phyloP scores from a whole-genome alignment of 768 basidiomycete genomes.

The Phlebiopsis flavidoalba region DNA sequence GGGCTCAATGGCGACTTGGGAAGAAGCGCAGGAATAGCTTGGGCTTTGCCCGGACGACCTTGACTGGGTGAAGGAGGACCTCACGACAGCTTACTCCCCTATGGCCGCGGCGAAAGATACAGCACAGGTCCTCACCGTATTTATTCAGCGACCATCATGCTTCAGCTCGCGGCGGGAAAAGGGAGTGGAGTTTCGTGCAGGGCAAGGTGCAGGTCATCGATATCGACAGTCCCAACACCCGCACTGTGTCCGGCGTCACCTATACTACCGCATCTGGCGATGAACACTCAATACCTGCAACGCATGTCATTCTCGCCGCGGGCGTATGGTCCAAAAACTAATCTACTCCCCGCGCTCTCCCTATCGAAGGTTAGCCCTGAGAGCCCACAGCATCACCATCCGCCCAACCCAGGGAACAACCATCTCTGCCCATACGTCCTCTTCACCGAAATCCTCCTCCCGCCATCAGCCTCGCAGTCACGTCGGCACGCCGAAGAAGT shows the following conservation, averaged over 20 bases:
- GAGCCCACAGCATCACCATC: constrained; percentile 72
- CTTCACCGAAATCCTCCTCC: constrained; percentile 69
- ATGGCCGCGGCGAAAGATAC: constrained; percentile 57
- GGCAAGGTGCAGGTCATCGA: constrained; percentile 45
- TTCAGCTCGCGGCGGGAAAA: constrained; percentile 53
- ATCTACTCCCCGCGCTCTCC: constrained; percentile 52
- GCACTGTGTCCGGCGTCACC: constrained; percentile 41
- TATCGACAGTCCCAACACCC: constrained; percentile 29
- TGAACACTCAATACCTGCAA: constrained; percentile 42
- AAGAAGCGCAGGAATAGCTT: constrained; percentile 7
- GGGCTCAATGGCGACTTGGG: constrained; percentile 32
- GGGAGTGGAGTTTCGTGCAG: constrained; percentile 43
- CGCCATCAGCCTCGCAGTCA: constrained; percentile 17
- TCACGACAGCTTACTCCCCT: constrained; percentile 56
- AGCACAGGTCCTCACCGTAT: constrained; percentile 75
- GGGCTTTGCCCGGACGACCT: constrained; percentile 30
- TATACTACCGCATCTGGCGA: constrained; percentile 26
- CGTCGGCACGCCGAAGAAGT: constrained; percentile 20
- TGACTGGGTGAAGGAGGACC: constrained; percentile 34
- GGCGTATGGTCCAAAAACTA: constrained; percentile 86
- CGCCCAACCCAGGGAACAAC: constrained; percentile 28
- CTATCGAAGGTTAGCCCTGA: constrained; percentile 56
- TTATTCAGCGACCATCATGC: constrained; percentile 70
- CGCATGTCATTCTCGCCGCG: constrained; percentile 72
- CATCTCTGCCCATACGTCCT: constrained; percentile 74